Percentiles rank a stretch among this genome's conserved stretches.
Conservation (phyloP, 2,329 filamentous ascomycete species). For the Arachnomyces sp. region DNA sequence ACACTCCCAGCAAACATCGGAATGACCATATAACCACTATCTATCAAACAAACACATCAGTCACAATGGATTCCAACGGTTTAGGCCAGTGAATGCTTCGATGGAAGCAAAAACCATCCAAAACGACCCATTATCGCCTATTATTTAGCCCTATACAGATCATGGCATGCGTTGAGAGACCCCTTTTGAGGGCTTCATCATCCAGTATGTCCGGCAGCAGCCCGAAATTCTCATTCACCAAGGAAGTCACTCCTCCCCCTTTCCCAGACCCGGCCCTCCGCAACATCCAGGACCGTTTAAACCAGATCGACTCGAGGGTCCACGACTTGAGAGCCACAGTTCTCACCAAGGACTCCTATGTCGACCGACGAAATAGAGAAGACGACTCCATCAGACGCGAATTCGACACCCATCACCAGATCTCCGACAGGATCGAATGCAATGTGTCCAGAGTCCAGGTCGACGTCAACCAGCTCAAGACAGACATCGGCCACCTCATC, state of each 20-base stretch:
- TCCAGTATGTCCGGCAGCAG: slow-evolving; percentile 32
- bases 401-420: slow-evolving; percentile 28
- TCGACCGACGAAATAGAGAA: slow-evolving; percentile 31
- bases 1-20: too few relatives aligned
- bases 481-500: slow-evolving; percentile 29
- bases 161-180: slow-evolving; percentile 29
- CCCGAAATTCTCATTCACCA: slow-evolving; percentile 26
- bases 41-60: background rate
- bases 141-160: slow-evolving; percentile 16
- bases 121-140: too few relatives aligned
- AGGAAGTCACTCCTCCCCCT: slow-evolving; percentile 27
- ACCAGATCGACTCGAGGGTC: slow-evolving; percentile 30
- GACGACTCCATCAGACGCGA: slow-evolving; percentile 32
- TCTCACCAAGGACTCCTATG: slow-evolving; percentile 32
- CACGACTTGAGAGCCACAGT: slow-evolving; percentile 29
- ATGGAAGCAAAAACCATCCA: too few relatives aligned
- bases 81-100: too few relatives aligned
- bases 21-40: too few relatives aligned
- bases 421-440: slow-evolving; percentile 28
- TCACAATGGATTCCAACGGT: background rate
- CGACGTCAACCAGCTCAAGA: slow-evolving; percentile 21
- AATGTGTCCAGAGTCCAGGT: slow-evolving; percentile 18
- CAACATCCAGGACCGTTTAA: slow-evolving; percentile 31
- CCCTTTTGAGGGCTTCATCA: slow-evolving; percentile 23
- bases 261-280: slow-evolving; percentile 27